Conservation (phyloP, 2,329 filamentous ascomycete species). For the Alternaria arborescens region DNA sequence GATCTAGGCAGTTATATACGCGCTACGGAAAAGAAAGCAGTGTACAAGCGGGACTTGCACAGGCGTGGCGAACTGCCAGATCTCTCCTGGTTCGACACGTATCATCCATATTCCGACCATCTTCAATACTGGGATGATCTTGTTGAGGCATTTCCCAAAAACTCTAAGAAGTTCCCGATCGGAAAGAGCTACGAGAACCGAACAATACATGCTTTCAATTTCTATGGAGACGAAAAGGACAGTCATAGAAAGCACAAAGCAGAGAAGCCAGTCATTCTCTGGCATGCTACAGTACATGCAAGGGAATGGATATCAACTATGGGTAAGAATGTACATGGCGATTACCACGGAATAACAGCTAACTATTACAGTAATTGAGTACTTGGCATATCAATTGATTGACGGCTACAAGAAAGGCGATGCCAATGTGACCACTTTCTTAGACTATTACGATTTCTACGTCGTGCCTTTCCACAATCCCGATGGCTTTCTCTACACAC, state of each 20-base stretch:
- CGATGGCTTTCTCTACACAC: conserved; percentile 46
- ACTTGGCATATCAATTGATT: conserved; percentile 41
- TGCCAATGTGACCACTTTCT: conserved; percentile 37
- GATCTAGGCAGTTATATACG: conserved; percentile 56
- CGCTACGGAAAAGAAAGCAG: conserved; percentile 18
- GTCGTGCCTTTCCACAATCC: conserved; percentile 46
- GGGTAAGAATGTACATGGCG: conserved; percentile 22
- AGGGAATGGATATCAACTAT: conserved; percentile 33
- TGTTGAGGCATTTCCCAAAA: conserved; percentile 36
- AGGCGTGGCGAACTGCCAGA: conserved; percentile 44
- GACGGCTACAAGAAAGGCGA: conserved; percentile 39
- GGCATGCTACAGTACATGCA: conserved; percentile 47
- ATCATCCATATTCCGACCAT: conserved; percentile 44
- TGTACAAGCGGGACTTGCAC: conserved; percentile 25
- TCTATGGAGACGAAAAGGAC: conserved; percentile 36
- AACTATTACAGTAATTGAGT: conserved; percentile 35
- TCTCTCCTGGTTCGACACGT: conserved; percentile 53
- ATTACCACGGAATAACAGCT: not conserved
- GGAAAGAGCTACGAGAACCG: conserved; percentile 44
- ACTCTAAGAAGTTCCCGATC: conserved; percentile 38
- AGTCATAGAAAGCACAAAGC: conserved; percentile 13
- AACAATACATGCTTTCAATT: conserved; percentile 40
- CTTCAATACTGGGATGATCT: conserved; percentile 42
- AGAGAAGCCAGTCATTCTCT: conserved; percentile 43
- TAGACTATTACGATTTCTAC: conserved; percentile 45